These are phyloP conservation scores for Dioscorea cayenensis DNA, from an alignment of 116 monocot genomes.

Conservation along the genomic window DNA sequence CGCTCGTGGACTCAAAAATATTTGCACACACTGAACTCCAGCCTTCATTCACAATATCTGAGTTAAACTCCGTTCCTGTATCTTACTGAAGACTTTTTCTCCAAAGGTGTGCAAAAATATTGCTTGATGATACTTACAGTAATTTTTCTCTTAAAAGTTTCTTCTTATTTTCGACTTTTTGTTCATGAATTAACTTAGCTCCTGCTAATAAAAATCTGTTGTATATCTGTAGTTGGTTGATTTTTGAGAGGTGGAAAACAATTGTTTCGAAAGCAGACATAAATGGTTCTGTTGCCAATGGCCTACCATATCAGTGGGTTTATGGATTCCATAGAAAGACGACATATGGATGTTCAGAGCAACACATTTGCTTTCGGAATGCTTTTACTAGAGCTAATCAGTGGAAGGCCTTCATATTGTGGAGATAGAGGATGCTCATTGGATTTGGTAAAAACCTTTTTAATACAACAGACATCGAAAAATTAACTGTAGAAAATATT, in stretches of 20 bases:
- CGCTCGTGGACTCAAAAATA: slow-evolving; percentile 70
- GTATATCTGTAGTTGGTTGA: slow-evolving; percentile 67
- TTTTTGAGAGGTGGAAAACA: slow-evolving; percentile 90
- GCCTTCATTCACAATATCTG: slow-evolving; percentile 72
- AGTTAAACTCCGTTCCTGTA: slow-evolving; percentile 68
- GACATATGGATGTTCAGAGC: slow-evolving; percentile 40
- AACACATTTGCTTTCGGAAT: no score
- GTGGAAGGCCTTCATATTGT: no score
- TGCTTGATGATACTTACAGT: not conserved
- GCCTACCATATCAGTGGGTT: slow-evolving; percentile 29
- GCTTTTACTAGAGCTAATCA: no score
- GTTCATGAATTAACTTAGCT: no score
- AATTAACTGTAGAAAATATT: no score
- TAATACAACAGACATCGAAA: no score
- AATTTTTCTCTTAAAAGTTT: not conserved
- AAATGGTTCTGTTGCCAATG: slow-evolving; percentile 21
- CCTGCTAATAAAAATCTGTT: not conserved
- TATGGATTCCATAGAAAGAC: slow-evolving; percentile 34
- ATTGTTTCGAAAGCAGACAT: slow-evolving; percentile 48
- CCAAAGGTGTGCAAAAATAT: slow-evolving; percentile 55
- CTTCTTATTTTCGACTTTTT: not conserved
- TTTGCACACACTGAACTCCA: slow-evolving; percentile 84
- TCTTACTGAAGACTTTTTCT: slow-evolving; percentile 93
- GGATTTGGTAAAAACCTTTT: no score
- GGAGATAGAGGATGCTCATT: no score